Conservation (phyloP, 2,329 filamentous ascomycete genomes). For the Trichoderma koningiopsis region DNA sequence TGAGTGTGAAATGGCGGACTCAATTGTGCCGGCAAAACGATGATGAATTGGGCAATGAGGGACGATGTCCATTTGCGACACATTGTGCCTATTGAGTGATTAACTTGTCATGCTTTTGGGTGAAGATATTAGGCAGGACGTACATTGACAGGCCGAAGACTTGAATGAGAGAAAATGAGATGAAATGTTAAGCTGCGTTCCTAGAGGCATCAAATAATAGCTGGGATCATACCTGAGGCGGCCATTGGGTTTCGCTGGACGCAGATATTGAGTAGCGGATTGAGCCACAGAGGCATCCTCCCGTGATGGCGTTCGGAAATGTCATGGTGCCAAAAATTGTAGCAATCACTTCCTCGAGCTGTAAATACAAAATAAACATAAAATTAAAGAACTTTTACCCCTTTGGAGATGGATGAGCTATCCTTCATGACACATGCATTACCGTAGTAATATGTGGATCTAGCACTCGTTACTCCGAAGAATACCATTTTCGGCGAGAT, state of each 20-base stretch:
- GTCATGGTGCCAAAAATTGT: not conserved
- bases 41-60: slow-evolving; percentile 22
- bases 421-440: not conserved
- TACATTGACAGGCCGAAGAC: slow-evolving; percentile 21
- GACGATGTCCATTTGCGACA: slow-evolving; percentile 20
- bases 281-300: slow-evolving; percentile 19
- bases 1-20: not conserved
- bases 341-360: not conserved
- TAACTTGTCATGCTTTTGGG: not conserved
- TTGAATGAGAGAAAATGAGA: not conserved
- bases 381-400: not conserved
- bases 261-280: slow-evolving; percentile 12
- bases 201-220: not conserved
- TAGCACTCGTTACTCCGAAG: not conserved
- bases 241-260: slow-evolving; percentile 1
- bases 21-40: not conserved
- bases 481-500: slow-evolving; percentile 10
- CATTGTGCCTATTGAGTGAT: slow-evolving; percentile 7
- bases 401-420: not conserved
- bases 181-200: too few relatives aligned
- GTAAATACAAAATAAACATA: not conserved
- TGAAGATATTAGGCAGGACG: not conserved
- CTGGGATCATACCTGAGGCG: slow-evolving; percentile 11
- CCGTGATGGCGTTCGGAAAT: slow-evolving; percentile 9
- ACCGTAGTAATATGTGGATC: not conserved